These are phyloP conservation scores for Chlorella vulgaris DNA, from an alignment of 139 green algal genomes.

Conservation along the genomic window DNA sequence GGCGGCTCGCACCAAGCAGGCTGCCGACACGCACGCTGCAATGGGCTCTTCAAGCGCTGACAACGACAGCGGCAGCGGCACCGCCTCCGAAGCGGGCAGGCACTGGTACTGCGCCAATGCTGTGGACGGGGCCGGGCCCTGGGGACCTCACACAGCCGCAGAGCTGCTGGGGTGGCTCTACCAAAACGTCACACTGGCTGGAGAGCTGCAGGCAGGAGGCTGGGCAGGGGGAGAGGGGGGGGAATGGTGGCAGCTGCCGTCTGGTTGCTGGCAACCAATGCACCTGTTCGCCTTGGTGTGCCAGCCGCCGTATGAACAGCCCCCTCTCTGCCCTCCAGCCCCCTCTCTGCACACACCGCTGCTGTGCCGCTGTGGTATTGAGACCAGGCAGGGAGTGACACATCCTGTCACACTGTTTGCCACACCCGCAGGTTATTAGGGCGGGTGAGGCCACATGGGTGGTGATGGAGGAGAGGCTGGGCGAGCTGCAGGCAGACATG, in stretches of 20 bases:
- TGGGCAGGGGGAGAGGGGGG: no score
- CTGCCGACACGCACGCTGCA: neutral
- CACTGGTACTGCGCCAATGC: neutral
- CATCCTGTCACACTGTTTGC: neutral
- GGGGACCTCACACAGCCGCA: neutral
- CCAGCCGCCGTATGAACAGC: neutral
- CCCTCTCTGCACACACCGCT: neutral
- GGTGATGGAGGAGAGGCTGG: neutral
- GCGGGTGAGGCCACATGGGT: neutral
- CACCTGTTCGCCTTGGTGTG: neutral
- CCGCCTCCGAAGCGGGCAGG: neutral
- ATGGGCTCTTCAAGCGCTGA: neutral
- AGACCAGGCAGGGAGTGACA: no score
- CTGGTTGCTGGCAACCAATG: neutral
- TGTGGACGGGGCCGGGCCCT: neutral
- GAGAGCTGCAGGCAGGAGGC: conserved; percentile 5
- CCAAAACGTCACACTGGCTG: neutral
- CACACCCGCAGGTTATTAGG: neutral
- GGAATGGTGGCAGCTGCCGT: neutral
- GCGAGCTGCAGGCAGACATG: neutral
- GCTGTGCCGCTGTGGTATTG: no score
- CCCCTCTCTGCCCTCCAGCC: neutral
- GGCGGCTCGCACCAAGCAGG: neutral
- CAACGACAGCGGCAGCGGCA: neutral
- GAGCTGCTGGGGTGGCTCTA: conserved; percentile 22